Conservation (phyloP, 495 filamentous ascomycete species). For the Xanthoparmelia taractica region DNA sequence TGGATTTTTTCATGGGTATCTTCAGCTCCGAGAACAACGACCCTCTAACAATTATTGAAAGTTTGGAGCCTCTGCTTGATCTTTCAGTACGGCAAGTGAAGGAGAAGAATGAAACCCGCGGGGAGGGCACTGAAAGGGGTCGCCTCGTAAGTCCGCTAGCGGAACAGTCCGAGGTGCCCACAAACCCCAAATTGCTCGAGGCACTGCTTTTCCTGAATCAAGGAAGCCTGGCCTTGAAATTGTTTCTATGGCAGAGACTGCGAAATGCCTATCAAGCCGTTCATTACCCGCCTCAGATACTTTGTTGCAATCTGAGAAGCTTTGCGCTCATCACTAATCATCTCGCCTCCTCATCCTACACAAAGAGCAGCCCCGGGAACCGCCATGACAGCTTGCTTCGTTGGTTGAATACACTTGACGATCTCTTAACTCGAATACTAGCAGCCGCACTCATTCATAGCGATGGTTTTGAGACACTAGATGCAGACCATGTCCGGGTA, state of each 20-base stretch:
- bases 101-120: constrained; percentile 1
- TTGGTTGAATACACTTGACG: constrained; percentile 70
- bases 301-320: constrained; percentile 75
- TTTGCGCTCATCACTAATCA: constrained; percentile 75
- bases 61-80: constrained; percentile 84
- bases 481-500: constrained; percentile 62
- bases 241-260: constrained; percentile 82
- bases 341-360: constrained; percentile 55
- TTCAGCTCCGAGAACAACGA: constrained; percentile 61
- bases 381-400: constrained; percentile 61
- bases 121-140: background rate
- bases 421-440: constrained; percentile 60
- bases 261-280: constrained; percentile 80
- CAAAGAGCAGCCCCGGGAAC: constrained; percentile 49
- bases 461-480: constrained; percentile 73
- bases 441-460: constrained; percentile 54
- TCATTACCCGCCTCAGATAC: constrained; percentile 72
- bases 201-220: constrained; percentile 76
- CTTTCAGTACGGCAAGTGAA: constrained; percentile 44
- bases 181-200: constrained; percentile 50
- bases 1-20: constrained; percentile 88
- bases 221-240: constrained; percentile 68
- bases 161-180: constrained; percentile 22
- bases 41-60: constrained; percentile 77
- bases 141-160: background rate